phyloP scores from a whole-genome alignment of 306 rosid genomes.

The Fragaria vesca region DNA sequence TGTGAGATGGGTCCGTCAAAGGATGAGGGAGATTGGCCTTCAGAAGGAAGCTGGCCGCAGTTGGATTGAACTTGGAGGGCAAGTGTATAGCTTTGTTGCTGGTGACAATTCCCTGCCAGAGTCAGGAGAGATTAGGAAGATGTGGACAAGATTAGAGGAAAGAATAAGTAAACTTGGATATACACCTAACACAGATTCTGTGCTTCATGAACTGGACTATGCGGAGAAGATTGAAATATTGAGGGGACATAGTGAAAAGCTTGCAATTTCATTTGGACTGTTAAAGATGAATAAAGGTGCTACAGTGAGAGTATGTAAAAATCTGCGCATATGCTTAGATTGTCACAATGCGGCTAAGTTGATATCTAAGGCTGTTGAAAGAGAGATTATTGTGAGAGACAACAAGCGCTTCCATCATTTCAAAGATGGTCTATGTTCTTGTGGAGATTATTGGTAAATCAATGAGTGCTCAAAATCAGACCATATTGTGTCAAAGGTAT shows the following conservation, averaged over 20 bases:
- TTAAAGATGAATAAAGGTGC: slow-evolving; percentile 54
- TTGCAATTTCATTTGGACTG: slow-evolving; percentile 73
- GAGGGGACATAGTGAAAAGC: slow-evolving; percentile 76
- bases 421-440: slow-evolving; percentile 64
- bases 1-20: slow-evolving; percentile 57
- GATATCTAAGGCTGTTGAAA: slow-evolving; percentile 55
- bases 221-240: slow-evolving; percentile 60
- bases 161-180: slow-evolving; percentile 66
- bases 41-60: slow-evolving; percentile 74
- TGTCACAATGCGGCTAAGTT: slow-evolving; percentile 81
- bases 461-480: background rate
- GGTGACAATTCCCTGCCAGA: slow-evolving; percentile 44
- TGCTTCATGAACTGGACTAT: slow-evolving; percentile 75
- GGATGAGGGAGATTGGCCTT: slow-evolving; percentile 66
- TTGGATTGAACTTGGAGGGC: slow-evolving; percentile 82
- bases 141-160: slow-evolving; percentile 64
- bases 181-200: slow-evolving; percentile 61
- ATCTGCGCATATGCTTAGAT: slow-evolving; percentile 73
- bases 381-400: slow-evolving; percentile 74
- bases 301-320: slow-evolving; percentile 62
- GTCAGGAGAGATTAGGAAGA: slow-evolving; percentile 43
- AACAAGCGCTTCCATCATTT: slow-evolving; percentile 86
- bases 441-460: slow-evolving; percentile 78
- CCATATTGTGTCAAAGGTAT: background rate
- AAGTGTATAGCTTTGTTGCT: slow-evolving; percentile 61